Base-by-base conservation (phyloP, 495 filamentous ascomycete genomes). In the Tuber aestivum region DNA sequence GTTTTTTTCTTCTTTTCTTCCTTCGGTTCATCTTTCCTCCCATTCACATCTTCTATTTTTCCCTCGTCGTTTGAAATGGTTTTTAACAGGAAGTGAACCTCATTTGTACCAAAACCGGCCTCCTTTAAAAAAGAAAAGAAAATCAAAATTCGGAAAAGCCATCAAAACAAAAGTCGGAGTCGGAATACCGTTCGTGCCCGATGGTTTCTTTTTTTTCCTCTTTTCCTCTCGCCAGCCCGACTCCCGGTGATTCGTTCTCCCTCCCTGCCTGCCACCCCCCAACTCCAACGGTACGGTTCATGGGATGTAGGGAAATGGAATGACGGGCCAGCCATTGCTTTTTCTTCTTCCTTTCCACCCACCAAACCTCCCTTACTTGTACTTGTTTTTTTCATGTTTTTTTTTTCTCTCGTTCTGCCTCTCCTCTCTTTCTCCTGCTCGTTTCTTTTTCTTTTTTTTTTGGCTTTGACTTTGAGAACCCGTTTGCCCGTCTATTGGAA, bases 1-100 rank as follows among this genome's bases (percentile, higher is more conserved):
- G 56, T 5, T 18, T 65, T 65, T 72, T 74, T 45, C 74, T 48
- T 72, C 50, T 61, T 71, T 70, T 56, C 41, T 38, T 72, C 73
- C 35, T 40, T 73, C 44, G 42, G 71, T 45, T 65, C 44, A 38
- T 41, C 45, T 18, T 68, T 35, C 41, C 41, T 42, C 65, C 69
- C 68, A 41, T 70, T 72, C 73, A 37, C 41, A 68, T 68, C 6
- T 65, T 68, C n/a, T 35, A 35, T 41, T 48, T 42, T 42, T 76
- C 40, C 16, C 40, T 50, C 56, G 16, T 38, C 72, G 50, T 61
- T 41, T 75, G 41, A 40, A 79, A 75, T 72, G 3, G 14, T 65
- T 65, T 65, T 3, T 27, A 18, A 32, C 23, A 56, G 48, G n/a
- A 61, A 61, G n/a, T 27, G 56, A 65, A 35, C 4, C 27, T 65